A percentile compares a stretch with the other conserved stretches of the same genome.
These are phyloP conservation scores for Agrocybe praecox DNA, from an alignment of 768 basidiomycete genomes.

Conservation along the genomic window DNA sequence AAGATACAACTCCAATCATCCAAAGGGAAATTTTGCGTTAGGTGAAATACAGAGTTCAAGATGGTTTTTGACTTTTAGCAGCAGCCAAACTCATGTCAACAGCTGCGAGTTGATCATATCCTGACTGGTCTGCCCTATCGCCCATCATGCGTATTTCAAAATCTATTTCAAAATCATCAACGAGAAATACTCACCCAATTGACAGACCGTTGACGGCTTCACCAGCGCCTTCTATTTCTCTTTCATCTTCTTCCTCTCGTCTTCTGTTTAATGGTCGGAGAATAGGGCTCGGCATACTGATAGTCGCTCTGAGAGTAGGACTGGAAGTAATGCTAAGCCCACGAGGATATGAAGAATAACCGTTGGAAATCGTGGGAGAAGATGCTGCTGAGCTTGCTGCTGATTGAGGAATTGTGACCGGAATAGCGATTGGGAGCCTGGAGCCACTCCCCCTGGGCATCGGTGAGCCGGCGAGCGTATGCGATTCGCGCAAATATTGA, in stretches of 20 bases:
- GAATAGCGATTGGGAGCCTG: constrained; percentile 67
- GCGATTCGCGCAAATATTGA: constrained; percentile 64
- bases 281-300: constrained; percentile 73
- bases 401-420: constrained; percentile 62
- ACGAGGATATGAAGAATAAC: constrained; percentile 51
- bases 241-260: constrained; percentile 60
- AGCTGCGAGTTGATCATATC: not conserved
- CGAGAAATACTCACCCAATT: constrained; percentile 32
- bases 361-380: constrained; percentile 66
- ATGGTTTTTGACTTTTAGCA: not conserved
- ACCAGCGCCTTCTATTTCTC: constrained; percentile 78
- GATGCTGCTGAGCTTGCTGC: constrained; percentile 65
- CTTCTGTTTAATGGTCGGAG: constrained; percentile 68
- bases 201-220: constrained; percentile 73
- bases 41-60: not conserved
- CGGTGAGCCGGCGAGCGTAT: constrained; percentile 49
- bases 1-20: too few species aligned
- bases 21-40: not conserved
- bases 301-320: constrained; percentile 69
- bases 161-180: not conserved
- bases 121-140: constrained; percentile 1
- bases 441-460: constrained; percentile 47
- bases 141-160: not conserved
- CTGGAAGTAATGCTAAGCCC: constrained; percentile 64
- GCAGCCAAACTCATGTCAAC: not conserved